Base-by-base conservation (phyloP, 495 filamentous ascomycete genomes). In the Tuber calosporum region DNA sequence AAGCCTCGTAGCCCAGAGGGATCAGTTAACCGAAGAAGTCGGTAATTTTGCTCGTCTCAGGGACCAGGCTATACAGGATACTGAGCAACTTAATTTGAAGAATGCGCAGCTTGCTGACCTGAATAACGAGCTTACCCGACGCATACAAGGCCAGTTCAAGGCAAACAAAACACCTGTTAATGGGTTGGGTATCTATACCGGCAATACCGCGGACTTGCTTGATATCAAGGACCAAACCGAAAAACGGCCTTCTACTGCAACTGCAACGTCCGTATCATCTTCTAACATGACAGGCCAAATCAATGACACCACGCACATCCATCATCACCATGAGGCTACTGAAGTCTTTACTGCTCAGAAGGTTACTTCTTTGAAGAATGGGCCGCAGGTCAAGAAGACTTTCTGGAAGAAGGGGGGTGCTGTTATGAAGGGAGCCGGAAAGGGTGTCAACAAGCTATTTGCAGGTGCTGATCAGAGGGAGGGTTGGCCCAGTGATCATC, bases 371-470 rank as follows among this genome's bases (percentile, higher is more conserved):
- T 75, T 75, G 37, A 79, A 81, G 69, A 76, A 79, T 19, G 76
- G 80, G 2, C 77, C 74, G 15, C 72, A 75, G 26, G 72, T 75
- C 68, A 81, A 81, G 90, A 96, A 93, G 84, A 97, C 96, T 82
- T 97, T 97, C 84, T 98, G 95, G 94, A 97, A 97, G 87, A 97
- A 96, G 82, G 93, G 93, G 39, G 92, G 92, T 37, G 91, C 90
- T 58, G 90, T 98, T 71, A 93, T 93, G 45, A 97, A 97, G 84
- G 94, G 93, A 75, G 92, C 97, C 69, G 89, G 90, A 62, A 98
- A 98, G 84, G 93, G 93, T 53, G 88, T 97, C 79, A 96, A 96
- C 80, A 82, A 77, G 40, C 73, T 80, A 30, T 80, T 78, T 68
- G 39, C 73, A 19, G 38, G 67, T 82, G 74, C 87, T 82, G 43